phyloP scores from a whole-genome alignment of 2,329 filamentous ascomycete genomes.

The Dactylellina sp. region DNA sequence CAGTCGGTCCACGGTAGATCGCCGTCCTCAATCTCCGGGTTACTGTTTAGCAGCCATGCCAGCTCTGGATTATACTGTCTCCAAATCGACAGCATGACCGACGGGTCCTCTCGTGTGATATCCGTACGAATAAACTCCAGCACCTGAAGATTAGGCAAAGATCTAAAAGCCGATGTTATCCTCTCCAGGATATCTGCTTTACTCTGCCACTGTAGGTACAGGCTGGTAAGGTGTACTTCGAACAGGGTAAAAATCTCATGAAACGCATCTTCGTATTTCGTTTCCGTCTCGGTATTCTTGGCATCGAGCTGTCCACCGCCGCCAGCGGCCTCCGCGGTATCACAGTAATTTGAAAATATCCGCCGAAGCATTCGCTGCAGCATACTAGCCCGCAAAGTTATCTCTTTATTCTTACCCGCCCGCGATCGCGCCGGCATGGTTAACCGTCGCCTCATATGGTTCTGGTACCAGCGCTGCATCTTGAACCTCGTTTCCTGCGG shows the following conservation, averaged over 20 bases:
- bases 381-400: not conserved
- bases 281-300: too few relatives aligned
- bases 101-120: slow-evolving; percentile 46
- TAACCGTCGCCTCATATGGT: slow-evolving; percentile 35
- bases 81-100: slow-evolving; percentile 45
- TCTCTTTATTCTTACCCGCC: slow-evolving; percentile 22
- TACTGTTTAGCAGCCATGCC: slow-evolving; percentile 35
- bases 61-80: slow-evolving; percentile 47
- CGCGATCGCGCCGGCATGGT: not conserved
- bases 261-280: slow-evolving; percentile 49
- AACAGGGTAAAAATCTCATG: slow-evolving; percentile 50
- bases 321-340: not conserved
- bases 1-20: slow-evolving; percentile 51
- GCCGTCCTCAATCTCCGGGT: slow-evolving; percentile 46
- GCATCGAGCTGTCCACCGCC: slow-evolving; percentile 1
- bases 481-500: slow-evolving; percentile 34
- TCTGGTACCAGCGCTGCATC: slow-evolving; percentile 48
- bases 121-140: slow-evolving; percentile 49
- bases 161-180: slow-evolving; percentile 42
- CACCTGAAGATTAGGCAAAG: slow-evolving; percentile 33
- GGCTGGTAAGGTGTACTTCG: slow-evolving; percentile 40
- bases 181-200: slow-evolving; percentile 46
- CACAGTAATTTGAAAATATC: not conserved
- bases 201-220: slow-evolving; percentile 39
- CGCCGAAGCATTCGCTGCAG: slow-evolving; percentile 15